phyloP scores from a whole-genome alignment of 2,329 filamentous ascomycete genomes.

The Talaromyces sp. region DNA sequence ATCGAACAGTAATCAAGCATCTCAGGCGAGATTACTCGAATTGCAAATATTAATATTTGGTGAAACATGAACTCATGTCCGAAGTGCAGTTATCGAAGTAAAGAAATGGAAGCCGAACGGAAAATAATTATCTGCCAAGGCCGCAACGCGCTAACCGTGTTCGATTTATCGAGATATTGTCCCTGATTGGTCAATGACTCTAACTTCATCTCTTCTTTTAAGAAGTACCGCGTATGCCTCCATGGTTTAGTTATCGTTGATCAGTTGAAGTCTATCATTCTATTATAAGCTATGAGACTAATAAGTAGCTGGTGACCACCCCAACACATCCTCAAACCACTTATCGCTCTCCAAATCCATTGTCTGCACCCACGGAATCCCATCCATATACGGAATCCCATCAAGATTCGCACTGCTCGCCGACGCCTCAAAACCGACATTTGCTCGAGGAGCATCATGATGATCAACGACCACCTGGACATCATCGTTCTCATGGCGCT shows the following conservation, averaged over 20 bases:
- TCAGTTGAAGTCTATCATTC: no score
- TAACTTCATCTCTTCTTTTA: background rate
- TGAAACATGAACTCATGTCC: background rate
- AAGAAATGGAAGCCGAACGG: background rate
- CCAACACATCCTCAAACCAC: slow-evolving; percentile 18
- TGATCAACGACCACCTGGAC: background rate
- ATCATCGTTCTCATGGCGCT: slow-evolving; percentile 1
- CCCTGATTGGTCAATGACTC: background rate
- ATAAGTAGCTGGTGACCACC: slow-evolving; percentile 1
- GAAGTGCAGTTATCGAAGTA: background rate
- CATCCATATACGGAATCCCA: slow-evolving; percentile 25
- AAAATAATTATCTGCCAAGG: slow-evolving; percentile 4
- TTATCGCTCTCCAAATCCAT: slow-evolving; percentile 30
- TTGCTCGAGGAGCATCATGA: background rate
- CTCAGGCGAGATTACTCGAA: background rate
- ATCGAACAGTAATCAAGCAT: background rate
- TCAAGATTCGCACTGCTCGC: background rate
- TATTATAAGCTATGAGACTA: background rate
- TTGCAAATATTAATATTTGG: background rate
- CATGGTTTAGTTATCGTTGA: no score
- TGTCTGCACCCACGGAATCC: slow-evolving; percentile 29
- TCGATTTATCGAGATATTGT: background rate
- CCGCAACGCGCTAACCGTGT: background rate
- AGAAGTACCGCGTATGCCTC: background rate
- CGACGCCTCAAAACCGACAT: background rate